Conservation (phyloP, 2,329 filamentous ascomycete genomes). For the Fusarium solani-melongenae region DNA sequence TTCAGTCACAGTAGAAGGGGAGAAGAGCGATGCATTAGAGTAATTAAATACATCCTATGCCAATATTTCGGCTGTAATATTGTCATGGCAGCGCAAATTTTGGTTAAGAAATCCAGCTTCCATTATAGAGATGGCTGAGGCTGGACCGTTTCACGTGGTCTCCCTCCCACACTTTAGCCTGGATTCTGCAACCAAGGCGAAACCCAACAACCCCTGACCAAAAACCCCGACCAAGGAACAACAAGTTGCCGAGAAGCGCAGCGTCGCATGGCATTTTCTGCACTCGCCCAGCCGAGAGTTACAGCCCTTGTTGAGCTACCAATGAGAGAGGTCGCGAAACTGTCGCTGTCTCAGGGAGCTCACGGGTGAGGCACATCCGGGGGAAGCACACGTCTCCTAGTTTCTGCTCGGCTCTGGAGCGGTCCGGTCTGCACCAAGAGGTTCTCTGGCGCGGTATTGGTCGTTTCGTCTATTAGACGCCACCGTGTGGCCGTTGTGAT, state of each 20-base stretch:
- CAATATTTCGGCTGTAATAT: not conserved
- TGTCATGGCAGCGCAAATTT: not conserved
- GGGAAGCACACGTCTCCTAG: constrained; percentile 14
- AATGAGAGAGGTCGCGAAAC: constrained; percentile 30
- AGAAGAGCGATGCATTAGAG: not conserved
- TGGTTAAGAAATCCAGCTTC: not conserved
- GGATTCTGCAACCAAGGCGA: constrained; percentile 31
- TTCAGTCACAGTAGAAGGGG: not conserved
- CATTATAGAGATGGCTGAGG: not conserved
- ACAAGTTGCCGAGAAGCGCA: not conserved
- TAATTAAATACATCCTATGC: not conserved
- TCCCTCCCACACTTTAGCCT: not conserved
- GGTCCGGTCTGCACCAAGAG: constrained; percentile 25
- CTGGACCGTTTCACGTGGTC: not conserved
- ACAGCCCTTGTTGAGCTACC: not conserved
- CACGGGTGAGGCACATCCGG: constrained; percentile 40
- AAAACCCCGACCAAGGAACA: not conserved
- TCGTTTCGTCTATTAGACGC: constrained; percentile 24
- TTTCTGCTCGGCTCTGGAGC: constrained; percentile 11
- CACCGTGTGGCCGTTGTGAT: not conserved
- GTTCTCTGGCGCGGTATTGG: constrained; percentile 1
- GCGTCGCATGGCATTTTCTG: constrained; percentile 10
- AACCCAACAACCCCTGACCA: constrained; percentile 10
- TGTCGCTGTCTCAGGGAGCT: constrained; percentile 29
- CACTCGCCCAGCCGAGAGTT: not conserved